Base-by-base conservation (phyloP, 331 rosid species). In the Malus hybrid region DNA sequence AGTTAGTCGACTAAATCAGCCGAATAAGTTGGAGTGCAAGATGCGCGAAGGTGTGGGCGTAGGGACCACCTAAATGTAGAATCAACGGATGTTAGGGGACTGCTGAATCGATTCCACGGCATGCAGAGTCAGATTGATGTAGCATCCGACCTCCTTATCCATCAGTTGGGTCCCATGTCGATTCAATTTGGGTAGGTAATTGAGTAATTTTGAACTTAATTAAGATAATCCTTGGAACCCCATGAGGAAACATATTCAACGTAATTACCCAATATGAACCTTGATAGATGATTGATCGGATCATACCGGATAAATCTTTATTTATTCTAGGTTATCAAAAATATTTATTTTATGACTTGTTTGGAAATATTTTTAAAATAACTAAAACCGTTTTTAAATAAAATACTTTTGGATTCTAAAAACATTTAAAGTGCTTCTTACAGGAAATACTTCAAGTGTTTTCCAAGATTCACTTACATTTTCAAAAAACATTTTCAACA, bases 331-430 rank as follows among this genome's bases (percentile, higher is more conserved):
- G 56, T 50, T 50, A 15, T 50, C 8, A 50, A 18, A 50, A 50
- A 16, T 50, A 50, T 50, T 6, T 6, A n/a, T 15, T 50, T 50
- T 6, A 50, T 50, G 1, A 42, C 0, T 42, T 0, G 5, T 10
- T 42, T 42, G 5, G 0, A 10, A 42, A 0, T 42, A 1, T 0
- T 42, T 42, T 42, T 10, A 10, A 42, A 42, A 42, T 42, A 42
- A 42, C 5, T 42, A 42, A 42, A 42, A 42, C 0, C 0, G 4
- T 3, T 42, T 42, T 42, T 42, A 10, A 0, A 42, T 0, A 42
- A 42, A 42, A 42, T 42, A 42, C 3, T 42, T 42, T 42, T 42
- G 1, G 1, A 10, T 42, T 42, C 0, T 0, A 42, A 42, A 42
- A 42, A 42, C 5, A 42, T 3, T 10, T 10, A 1, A 42, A 42